Conservation (phyloP, 176 grass and related monocot genomes). For the Rhipidocladum racemiflorum region DNA sequence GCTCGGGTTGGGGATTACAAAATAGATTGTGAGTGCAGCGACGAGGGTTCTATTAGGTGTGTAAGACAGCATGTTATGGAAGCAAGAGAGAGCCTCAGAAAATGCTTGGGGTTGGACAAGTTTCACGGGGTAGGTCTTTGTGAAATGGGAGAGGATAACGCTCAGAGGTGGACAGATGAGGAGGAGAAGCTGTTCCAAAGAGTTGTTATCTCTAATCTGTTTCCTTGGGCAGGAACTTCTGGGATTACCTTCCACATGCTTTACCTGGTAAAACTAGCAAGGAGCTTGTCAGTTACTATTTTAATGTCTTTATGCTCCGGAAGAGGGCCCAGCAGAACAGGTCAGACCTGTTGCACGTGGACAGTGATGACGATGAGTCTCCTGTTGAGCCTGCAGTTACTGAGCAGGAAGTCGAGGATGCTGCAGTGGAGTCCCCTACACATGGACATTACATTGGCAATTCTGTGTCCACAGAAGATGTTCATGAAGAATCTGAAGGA, state of each 20-base stretch:
- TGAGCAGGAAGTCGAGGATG: slow-evolving; percentile 43
- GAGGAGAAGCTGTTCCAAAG: slow-evolving; percentile 68
- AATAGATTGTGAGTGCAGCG: slow-evolving; percentile 56
- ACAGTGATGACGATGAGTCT: slow-evolving; percentile 88
- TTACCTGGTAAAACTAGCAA: slow-evolving; percentile 61
- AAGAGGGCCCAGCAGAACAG: slow-evolving; percentile 81
- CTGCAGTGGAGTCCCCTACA: slow-evolving; percentile 43
- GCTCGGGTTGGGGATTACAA: slow-evolving; percentile 19
- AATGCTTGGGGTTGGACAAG: slow-evolving; percentile 46
- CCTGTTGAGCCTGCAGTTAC: slow-evolving; percentile 21
- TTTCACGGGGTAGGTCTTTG: slow-evolving; percentile 64
- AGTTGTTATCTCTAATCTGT: slow-evolving; percentile 58
- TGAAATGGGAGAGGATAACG: slow-evolving; percentile 77
- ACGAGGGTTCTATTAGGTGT: slow-evolving; percentile 70
- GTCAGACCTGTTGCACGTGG: slow-evolving; percentile 51
- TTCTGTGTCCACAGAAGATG: slow-evolving; percentile 30
- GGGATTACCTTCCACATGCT: slow-evolving; percentile 51
- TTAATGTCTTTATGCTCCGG: slow-evolving; percentile 80
- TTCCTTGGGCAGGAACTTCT: slow-evolving; percentile 68
- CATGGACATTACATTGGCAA: slow-evolving; percentile 15
- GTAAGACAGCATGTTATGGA: slow-evolving; percentile 64
- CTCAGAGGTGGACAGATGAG: slow-evolving; percentile 64
- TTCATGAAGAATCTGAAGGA: slow-evolving; percentile 35
- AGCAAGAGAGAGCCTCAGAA: slow-evolving; percentile 52
- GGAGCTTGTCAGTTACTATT: slow-evolving; percentile 89